Evolutionary conservation across 2,329 filamentous ascomycete species (phyloP), one percentile per base, ranked within the genome.

Genomic region (Phyllosticta citribraziliensis): DNA sequence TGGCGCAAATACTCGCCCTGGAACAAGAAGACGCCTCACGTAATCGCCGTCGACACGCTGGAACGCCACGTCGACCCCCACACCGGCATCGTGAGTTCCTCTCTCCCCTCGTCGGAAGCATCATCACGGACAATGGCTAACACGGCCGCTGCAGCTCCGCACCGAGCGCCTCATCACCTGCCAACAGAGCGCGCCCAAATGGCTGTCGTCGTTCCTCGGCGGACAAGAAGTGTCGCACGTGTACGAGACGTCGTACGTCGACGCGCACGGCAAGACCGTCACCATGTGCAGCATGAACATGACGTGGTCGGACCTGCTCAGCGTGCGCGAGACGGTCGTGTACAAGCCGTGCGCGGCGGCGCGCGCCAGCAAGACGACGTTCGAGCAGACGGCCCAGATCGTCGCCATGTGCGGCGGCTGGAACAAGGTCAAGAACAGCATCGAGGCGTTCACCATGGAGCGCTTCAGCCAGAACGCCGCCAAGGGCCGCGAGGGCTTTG

Each of bases 1-100:
- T 99, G 94, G 94, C 88, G 87, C 68, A 99, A 99, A 76, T 99
- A 99, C 78, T 95, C 91, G 70, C 93, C 93, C 20, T 97, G 94
- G 93, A 99, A 99, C 80, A 89, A 97, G 75, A 94, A 96, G 78
- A 92, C 89, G n/a, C 90, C 91, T 51, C 94, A 99, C 76, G 94
- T 99, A 67, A 86, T 95, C 66, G 92, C 91, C 67, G 94, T 97
- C 70, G 94, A 99, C 78, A 97, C 93, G 14, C 77, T 99, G 69
- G 88, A 86, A 58, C 89, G 94, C 65, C 74, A 74, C 10, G 78
- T 89, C 50, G 85, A 89, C 69, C 74, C 83, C 6, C 68, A 71
- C 12, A 88, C 86, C 51, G 85, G 86, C 69, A 88, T 90, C 68
- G 84, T 87, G 75, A 76, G 84, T 78, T 12, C 57, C 58, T 56